These are phyloP conservation scores for Suillus subalutaceus DNA, from an alignment of 768 basidiomycete species.

Conservation along the genomic window DNA sequence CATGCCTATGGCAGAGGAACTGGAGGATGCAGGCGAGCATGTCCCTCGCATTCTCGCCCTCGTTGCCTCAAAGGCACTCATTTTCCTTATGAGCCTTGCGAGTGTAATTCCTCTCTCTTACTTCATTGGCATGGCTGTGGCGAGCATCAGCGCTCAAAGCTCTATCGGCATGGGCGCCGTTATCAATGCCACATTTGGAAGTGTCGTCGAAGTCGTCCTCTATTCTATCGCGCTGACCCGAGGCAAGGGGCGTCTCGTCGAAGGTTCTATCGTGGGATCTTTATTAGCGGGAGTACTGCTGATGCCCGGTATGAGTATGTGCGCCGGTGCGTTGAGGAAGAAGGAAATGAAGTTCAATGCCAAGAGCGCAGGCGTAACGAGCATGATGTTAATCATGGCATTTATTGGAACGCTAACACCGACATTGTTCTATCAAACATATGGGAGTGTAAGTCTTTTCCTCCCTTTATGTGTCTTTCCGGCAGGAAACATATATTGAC, in stretches of 20 bases:
- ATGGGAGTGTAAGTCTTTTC: slow-evolving; percentile 81
- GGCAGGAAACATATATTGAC: slow-evolving; percentile 3
- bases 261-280: slow-evolving; percentile 95
- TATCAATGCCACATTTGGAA: slow-evolving; percentile 98
- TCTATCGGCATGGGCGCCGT: slow-evolving; percentile 99
- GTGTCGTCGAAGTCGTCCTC: slow-evolving; percentile 95
- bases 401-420: slow-evolving; percentile 95
- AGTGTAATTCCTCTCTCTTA: slow-evolving; percentile 97
- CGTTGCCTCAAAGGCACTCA: slow-evolving; percentile 72
- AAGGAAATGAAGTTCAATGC: slow-evolving; percentile 99
- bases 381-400: slow-evolving; percentile 99
- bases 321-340: slow-evolving; percentile 80
- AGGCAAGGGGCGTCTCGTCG: slow-evolving; percentile 90
- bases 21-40: slow-evolving; percentile 53
- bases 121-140: slow-evolving; percentile 99
- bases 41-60: slow-evolving; percentile 68
- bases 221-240: slow-evolving; percentile 90
- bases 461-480: slow-evolving; percentile 9
- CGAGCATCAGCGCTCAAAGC: slow-evolving; percentile 97
- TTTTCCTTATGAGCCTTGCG: slow-evolving; percentile 83
- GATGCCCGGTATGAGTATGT: slow-evolving; percentile 98
- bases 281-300: slow-evolving; percentile 93
- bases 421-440: slow-evolving; percentile 97
- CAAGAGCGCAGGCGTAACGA: slow-evolving; percentile 98
- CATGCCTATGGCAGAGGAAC: slow-evolving; percentile 67